A percentile compares a stretch with the other conserved stretches of the same genome.
Evolutionary conservation across 306 rosid species (phyloP).

Genomic region (Lathyrus aphaca): DNA sequence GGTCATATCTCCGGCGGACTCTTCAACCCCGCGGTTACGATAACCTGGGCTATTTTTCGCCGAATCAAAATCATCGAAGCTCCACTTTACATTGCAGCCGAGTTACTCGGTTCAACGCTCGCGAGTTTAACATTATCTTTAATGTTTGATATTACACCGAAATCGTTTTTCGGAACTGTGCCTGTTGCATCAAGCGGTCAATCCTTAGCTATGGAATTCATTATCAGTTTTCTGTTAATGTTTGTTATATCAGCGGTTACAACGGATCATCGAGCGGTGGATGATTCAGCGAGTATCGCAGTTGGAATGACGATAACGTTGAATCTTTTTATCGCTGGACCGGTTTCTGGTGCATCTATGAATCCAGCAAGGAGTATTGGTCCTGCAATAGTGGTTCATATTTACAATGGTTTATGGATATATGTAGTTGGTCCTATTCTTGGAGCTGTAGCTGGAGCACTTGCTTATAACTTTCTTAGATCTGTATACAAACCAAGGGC

Average conservation of each 20-base stretch:
- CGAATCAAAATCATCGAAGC: conserved; percentile 34
- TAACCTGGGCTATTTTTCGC: conserved; percentile 50
- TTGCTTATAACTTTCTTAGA: conserved; percentile 50
- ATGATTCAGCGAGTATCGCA: neutral
- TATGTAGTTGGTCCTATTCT: conserved; percentile 59
- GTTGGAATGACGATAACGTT: conserved; percentile 5
- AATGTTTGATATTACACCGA: conserved; percentile 31
- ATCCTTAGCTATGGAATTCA: conserved; percentile 58
- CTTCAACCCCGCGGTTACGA: conserved; percentile 62
- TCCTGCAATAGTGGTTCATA: conserved; percentile 49
- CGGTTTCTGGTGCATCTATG: conserved; percentile 64
- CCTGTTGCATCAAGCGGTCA: conserved; percentile 50
- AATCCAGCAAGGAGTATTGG: conserved; percentile 67
- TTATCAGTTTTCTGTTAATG: conserved; percentile 58
- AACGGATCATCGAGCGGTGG: conserved; percentile 62
- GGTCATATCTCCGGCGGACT: conserved; percentile 67
- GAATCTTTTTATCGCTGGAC: conserved; percentile 27
- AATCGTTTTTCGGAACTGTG: conserved; percentile 47
- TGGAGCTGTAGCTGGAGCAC: conserved; percentile 60
- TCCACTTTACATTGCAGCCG: conserved; percentile 50
- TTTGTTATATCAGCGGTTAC: conserved; percentile 51
- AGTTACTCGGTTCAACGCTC: conserved; percentile 39
- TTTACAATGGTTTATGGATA: conserved; percentile 55
- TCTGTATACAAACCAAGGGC: conserved; percentile 15
- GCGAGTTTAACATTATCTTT: conserved; percentile 40